Evolutionary conservation across 192 early-diverging fungal genomes (phyloP), one percentile per base, ranked within the genome.

Genomic region (Chytriomyces sp.): DNA sequence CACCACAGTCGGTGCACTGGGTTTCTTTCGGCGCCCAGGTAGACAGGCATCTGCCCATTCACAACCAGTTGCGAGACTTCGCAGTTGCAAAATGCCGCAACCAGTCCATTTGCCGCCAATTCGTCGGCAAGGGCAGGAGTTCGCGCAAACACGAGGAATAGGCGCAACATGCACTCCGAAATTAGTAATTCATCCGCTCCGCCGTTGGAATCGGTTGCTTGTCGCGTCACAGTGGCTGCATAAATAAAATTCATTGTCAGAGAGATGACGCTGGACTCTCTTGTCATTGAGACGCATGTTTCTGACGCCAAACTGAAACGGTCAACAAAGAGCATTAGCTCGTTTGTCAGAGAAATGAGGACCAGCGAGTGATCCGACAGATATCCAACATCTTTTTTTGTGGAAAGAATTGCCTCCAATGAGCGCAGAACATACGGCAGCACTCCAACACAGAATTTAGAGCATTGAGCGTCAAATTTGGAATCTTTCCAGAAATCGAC

Each of bases 1-100:
- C 85, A 86, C 86, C 86, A 88, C n/a, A 84, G 46, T 49, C 66
- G 65, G 70, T 88, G 86, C 72, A 66, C 69, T 0, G 82, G 63
- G 45, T 76, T 75, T 16, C 82, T 48, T 24, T 82, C 73, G 11
- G 57, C 62, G 7, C 66, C 69, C 5, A 67, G 61, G 26, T 84
- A 46, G 3, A 62, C 43, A 9, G 48, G 48, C 9, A 64, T 6
- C 18, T 63, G 50, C 10, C 67, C 46, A 10, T 43, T 46, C 5
- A 76, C 80, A 66, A 86, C n/a, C 7, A 50, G 74, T 57, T 80
- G 78, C 6, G 84, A 83, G 7, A 70, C 64, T 60, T 64, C 24
- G 23, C 60, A 73, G 61, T 61, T 66, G 46, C 63, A 76, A 24
- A 80, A 73, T 9, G 82, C 48, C 5, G 81, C 77, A 43, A 86